phyloP scores from a whole-genome alignment of 495 filamentous ascomycete genomes.

The Aspergillus ostianus region DNA sequence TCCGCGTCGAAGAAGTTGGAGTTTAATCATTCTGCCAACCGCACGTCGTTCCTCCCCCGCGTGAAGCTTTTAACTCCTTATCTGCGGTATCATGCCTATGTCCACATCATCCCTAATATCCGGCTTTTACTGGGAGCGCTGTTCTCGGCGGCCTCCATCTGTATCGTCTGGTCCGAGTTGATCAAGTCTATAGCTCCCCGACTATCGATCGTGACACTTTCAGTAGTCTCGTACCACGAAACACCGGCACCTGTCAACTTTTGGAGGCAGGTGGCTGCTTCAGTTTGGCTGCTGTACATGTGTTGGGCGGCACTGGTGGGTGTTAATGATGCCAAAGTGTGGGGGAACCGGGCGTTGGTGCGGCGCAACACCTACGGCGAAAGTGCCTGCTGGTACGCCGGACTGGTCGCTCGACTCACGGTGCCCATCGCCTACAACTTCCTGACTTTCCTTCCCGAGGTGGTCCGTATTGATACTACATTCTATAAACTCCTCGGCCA shows the following conservation, averaged over 20 bases:
- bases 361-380: constrained; percentile 86
- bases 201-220: constrained; percentile 79
- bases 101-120: constrained; percentile 63
- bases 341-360: constrained; percentile 90
- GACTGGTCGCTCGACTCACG: constrained; percentile 83
- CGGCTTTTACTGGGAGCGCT: constrained; percentile 60
- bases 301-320: constrained; percentile 78
- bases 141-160: constrained; percentile 70
- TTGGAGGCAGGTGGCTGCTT: constrained; percentile 77
- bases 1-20: constrained; percentile 75
- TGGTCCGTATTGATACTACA: constrained; percentile 64
- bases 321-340: constrained; percentile 86
- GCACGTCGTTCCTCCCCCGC: constrained; percentile 53
- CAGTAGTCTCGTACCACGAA: constrained; percentile 74
- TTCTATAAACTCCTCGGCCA: constrained; percentile 86
- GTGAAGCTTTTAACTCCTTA: constrained; percentile 72
- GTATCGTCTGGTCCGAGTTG: constrained; percentile 89
- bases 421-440: constrained; percentile 96
- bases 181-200: constrained; percentile 73
- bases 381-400: constrained; percentile 91
- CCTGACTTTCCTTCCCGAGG: constrained; percentile 74
- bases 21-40: constrained; percentile 59
- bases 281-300: constrained; percentile 94
- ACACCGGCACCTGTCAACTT: constrained; percentile 72
- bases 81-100: constrained; percentile 75